These are phyloP conservation scores for Vitis riparia DNA, from an alignment of 164 flowering plant genomes.

Conservation along the genomic window DNA sequence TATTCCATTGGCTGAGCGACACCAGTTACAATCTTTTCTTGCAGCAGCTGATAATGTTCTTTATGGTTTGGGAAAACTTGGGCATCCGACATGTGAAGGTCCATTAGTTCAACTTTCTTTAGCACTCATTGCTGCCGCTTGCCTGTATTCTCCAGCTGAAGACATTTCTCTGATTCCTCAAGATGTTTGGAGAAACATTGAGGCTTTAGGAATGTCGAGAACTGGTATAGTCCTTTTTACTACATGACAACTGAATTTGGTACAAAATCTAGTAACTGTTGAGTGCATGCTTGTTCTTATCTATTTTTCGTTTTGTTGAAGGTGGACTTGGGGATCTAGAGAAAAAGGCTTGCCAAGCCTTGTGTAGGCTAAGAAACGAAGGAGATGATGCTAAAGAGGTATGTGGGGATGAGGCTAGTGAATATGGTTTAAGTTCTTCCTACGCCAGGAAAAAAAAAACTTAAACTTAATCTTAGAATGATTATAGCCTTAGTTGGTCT, in stretches of 20 bases:
- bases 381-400: slow-evolving; percentile 83
- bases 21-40: slow-evolving; percentile 62
- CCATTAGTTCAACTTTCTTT: slow-evolving; percentile 60
- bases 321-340: slow-evolving; percentile 59
- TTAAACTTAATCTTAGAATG: no score
- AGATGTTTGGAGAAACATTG: slow-evolving; percentile 67
- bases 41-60: slow-evolving; percentile 59
- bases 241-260: not conserved
- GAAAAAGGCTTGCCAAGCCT: slow-evolving; percentile 65
- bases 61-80: slow-evolving; percentile 48
- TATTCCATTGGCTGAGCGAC: slow-evolving; percentile 58
- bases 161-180: slow-evolving; percentile 79
- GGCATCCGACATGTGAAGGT: slow-evolving; percentile 49
- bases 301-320: slow-evolving; percentile 20
- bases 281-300: not conserved
- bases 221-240: slow-evolving; percentile 41
- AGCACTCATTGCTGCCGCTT: slow-evolving; percentile 70
- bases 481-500: no score
- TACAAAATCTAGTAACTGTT: not conserved
- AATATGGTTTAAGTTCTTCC: not conserved
- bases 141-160: slow-evolving; percentile 68
- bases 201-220: slow-evolving; percentile 52
- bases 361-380: slow-evolving; percentile 60
- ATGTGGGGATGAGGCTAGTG: slow-evolving; percentile 1
- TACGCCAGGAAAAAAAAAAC: not conserved